Evolutionary conservation across 306 rosid genomes (phyloP).

Genomic region (Cucurbita moschata): DNA sequence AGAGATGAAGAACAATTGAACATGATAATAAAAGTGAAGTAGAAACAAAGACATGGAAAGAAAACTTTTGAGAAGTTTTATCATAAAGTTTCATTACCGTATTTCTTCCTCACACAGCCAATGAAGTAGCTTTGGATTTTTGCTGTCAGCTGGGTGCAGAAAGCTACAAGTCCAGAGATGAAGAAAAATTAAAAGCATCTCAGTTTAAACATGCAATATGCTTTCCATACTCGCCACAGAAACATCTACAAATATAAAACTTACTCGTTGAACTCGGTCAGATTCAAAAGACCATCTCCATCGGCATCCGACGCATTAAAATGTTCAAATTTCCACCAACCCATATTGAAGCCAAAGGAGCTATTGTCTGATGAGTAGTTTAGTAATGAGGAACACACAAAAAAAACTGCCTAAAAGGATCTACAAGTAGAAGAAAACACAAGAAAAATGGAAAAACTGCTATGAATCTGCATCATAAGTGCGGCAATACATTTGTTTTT

Average conservation of each 20-base stretch:
- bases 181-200: slow-evolving; percentile 2
- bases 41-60: neutral
- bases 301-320: slow-evolving; percentile 86
- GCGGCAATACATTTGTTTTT: neutral
- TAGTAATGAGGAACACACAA: slow-evolving; percentile 12
- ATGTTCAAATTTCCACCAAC: slow-evolving; percentile 95
- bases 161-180: slow-evolving; percentile 32
- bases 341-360: slow-evolving; percentile 83
- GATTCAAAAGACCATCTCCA: slow-evolving; percentile 64
- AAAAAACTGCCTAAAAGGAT: neutral
- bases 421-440: neutral
- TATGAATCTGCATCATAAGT: neutral
- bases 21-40: neutral
- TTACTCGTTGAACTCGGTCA: slow-evolving; percentile 87
- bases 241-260: slow-evolving; percentile 23
- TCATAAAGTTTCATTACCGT: slow-evolving; percentile 33
- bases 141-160: slow-evolving; percentile 89
- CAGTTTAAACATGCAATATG: neutral
- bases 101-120: slow-evolving; percentile 96
- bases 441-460: neutral
- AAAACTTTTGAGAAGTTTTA: neutral
- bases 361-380: slow-evolving; percentile 32
- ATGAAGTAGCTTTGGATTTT: slow-evolving; percentile 51
- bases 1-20: neutral
- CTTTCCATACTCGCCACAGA: neutral